These are phyloP conservation scores for Curvularia spicifera DNA, from an alignment of 2,329 filamentous ascomycete species.

Conservation along the genomic window DNA sequence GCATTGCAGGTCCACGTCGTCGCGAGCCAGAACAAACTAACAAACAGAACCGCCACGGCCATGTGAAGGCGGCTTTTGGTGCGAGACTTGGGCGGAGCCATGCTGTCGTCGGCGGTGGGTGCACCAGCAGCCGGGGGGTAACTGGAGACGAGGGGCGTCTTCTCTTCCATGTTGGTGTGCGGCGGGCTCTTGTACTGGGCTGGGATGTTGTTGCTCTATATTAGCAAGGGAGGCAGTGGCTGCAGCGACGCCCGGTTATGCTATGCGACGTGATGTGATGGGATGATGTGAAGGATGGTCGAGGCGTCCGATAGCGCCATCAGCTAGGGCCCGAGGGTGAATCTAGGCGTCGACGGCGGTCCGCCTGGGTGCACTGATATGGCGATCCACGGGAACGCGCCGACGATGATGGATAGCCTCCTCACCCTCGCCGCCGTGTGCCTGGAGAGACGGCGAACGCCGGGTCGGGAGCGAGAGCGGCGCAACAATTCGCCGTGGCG, in stretches of 20 bases:
- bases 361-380: background rate
- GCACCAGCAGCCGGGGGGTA: constrained; percentile 17
- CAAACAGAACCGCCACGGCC: constrained; percentile 33
- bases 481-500: constrained; percentile 15
- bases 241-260: background rate
- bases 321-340: constrained; percentile 1
- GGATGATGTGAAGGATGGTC: background rate
- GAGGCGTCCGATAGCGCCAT: constrained; percentile 14
- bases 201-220: background rate
- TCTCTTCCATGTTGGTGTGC: constrained; percentile 35
- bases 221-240: constrained; percentile 12
- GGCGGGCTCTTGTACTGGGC: constrained; percentile 8
- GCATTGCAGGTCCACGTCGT: constrained; percentile 37
- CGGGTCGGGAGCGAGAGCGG: constrained; percentile 6
- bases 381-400: background rate
- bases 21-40: constrained; percentile 44
- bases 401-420: background rate
- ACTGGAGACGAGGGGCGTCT: constrained; percentile 39
- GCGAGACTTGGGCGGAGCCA: constrained; percentile 16
- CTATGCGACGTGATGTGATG: constrained; percentile 1
- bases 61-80: constrained; percentile 33
- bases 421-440: background rate
- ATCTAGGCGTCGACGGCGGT: background rate
- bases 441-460: background rate
- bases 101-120: constrained; percentile 17